Conservation (phyloP, 2,329 filamentous ascomycete species). For the Zymoseptoria brevis region DNA sequence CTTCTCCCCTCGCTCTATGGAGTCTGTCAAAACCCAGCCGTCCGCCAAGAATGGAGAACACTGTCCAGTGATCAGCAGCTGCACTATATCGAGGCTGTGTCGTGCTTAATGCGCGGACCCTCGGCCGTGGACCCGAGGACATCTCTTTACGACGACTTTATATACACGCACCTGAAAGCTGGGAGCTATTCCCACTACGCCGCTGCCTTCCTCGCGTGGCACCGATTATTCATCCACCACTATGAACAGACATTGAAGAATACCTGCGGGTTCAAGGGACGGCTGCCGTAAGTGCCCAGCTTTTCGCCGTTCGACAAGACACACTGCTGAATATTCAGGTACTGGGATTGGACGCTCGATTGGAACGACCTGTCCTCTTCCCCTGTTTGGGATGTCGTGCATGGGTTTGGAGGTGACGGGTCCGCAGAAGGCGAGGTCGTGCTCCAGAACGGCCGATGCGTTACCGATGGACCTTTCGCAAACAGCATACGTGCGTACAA, state of each 20-base stretch:
- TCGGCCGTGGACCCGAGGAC: neutral
- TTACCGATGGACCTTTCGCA: slow-evolving; percentile 23
- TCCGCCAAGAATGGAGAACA: neutral
- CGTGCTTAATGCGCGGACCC: neutral
- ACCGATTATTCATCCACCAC: slow-evolving; percentile 11
- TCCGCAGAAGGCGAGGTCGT: slow-evolving; percentile 7
- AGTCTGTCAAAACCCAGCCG: neutral
- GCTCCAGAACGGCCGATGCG: slow-evolving; percentile 15
- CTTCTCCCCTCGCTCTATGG: no score
- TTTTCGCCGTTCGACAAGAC: neutral
- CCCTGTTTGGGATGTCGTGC: slow-evolving; percentile 8
- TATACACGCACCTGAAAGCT: neutral
- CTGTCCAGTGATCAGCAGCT: neutral
- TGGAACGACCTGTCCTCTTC: slow-evolving; percentile 6
- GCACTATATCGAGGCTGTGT: neutral
- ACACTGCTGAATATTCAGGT: slow-evolving; percentile 3
- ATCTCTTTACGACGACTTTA: neutral
- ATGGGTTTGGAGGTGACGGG: slow-evolving; percentile 18
- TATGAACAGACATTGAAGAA: slow-evolving; percentile 7
- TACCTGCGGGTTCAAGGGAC: slow-evolving; percentile 10
- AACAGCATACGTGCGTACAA: slow-evolving; percentile 3
- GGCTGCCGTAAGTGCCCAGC: slow-evolving; percentile 5
- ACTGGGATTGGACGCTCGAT: slow-evolving; percentile 25
- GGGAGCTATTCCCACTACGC: neutral
- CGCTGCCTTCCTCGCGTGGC: slow-evolving; percentile 12